Evolutionary conservation across 805 yeast genomes (phyloP).

Genomic region (Monosporozyma siamensis): DNA sequence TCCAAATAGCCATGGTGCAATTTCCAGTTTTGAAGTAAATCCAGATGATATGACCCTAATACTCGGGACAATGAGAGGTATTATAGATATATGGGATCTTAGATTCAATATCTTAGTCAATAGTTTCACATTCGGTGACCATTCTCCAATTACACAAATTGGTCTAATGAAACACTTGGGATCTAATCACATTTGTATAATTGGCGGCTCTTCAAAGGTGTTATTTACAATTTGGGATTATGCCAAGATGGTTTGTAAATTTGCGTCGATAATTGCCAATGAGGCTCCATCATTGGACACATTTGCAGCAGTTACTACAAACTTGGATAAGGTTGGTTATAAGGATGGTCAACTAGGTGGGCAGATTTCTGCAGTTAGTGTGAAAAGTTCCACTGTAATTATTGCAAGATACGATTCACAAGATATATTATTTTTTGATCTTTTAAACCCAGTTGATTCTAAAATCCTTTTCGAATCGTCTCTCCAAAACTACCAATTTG

Average conservation of each 20-base stretch:
- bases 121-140: constrained; percentile 50
- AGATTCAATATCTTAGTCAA: constrained; percentile 53
- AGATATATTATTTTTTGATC: constrained; percentile 14
- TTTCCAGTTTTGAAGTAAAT: constrained; percentile 52
- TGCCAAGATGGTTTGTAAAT: constrained; percentile 49
- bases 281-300: constrained; percentile 17
- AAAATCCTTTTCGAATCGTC: constrained; percentile 8
- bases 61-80: constrained; percentile 67
- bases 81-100: constrained; percentile 73
- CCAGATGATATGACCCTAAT: constrained; percentile 50
- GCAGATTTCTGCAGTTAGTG: constrained; percentile 3
- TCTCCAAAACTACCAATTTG: constrained; percentile 4
- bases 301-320: constrained; percentile 12
- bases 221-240: constrained; percentile 71
- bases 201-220: constrained; percentile 56
- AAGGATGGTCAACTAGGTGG: neutral
- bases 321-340: constrained; percentile 6
- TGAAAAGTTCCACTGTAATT: constrained; percentile 11
- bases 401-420: constrained; percentile 13
- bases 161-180: constrained; percentile 13
- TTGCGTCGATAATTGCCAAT: constrained; percentile 28
- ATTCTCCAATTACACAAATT: constrained; percentile 42
- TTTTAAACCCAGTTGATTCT: constrained; percentile 9
- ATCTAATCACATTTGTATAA: constrained; percentile 40
- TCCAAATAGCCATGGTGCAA: constrained; percentile 56